Evolutionary conservation across 2,329 filamentous ascomycete genomes (phyloP).

Genomic region (Penicillium oxalicum): DNA sequence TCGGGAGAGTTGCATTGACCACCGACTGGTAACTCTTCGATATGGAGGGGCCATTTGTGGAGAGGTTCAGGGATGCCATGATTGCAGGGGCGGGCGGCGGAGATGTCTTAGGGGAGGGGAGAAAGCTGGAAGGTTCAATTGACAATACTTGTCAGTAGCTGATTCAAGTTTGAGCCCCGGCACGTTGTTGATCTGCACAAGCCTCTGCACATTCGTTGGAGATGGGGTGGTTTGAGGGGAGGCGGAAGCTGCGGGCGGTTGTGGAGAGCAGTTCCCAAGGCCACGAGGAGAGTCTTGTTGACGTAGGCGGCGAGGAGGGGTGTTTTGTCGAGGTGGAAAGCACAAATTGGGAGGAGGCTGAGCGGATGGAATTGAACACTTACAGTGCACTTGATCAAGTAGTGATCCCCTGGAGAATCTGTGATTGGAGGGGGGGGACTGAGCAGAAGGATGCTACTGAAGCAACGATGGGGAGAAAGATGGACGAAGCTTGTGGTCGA

Average conservation of each 20-base stretch:
- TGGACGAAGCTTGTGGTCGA: not conserved
- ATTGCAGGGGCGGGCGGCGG: conserved; percentile 1
- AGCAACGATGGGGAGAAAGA: not conserved
- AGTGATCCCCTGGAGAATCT: too few species aligned
- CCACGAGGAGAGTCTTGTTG: conserved; percentile 3
- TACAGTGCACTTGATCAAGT: too few species aligned
- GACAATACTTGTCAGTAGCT: not conserved
- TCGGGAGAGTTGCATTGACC: conserved; percentile 54
- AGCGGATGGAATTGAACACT: not conserved
- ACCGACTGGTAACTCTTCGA: conserved; percentile 66
- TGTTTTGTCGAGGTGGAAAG: not conserved
- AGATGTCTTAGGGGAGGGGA: not conserved
- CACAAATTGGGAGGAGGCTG: not conserved
- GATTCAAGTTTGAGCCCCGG: not conserved
- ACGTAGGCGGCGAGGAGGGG: conserved; percentile 8
- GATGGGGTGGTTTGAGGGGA: not conserved
- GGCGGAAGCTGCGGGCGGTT: not conserved
- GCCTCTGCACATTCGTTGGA: not conserved
- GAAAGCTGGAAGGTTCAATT: not conserved
- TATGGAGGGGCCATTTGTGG: conserved; percentile 74
- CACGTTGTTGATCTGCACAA: not conserved
- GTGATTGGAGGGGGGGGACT: too few species aligned
- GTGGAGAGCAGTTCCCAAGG: conserved; percentile 1
- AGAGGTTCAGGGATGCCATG: conserved; percentile 78
- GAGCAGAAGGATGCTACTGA: too few species aligned